Conservation (phyloP, 495 filamentous ascomycete genomes). For the Tirmania nivea region DNA sequence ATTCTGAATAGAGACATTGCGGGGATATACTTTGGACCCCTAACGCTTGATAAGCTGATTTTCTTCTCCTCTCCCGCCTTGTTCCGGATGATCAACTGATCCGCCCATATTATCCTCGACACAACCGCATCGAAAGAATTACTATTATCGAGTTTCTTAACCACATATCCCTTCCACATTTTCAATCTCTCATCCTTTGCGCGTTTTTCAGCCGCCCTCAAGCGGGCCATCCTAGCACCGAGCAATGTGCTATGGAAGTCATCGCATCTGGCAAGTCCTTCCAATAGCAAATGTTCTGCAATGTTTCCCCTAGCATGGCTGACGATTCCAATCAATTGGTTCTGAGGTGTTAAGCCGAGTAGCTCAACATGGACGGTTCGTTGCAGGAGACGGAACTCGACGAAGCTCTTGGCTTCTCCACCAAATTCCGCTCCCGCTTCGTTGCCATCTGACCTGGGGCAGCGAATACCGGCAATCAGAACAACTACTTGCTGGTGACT, state of each 20-base stretch:
- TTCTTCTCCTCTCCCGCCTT: constrained; percentile 71
- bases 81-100: constrained; percentile 57
- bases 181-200: constrained; percentile 55
- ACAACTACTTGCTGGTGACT: constrained; percentile 65
- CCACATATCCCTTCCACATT: constrained; percentile 56
- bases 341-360: constrained; percentile 68
- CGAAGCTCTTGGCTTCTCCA: constrained; percentile 63
- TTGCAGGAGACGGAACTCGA: constrained; percentile 66
- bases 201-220: constrained; percentile 69
- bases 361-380: constrained; percentile 60
- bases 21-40: constrained; percentile 49
- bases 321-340: constrained; percentile 57
- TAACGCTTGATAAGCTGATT: constrained; percentile 75
- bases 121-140: constrained; percentile 57
- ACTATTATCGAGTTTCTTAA: constrained; percentile 31
- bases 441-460: constrained; percentile 64
- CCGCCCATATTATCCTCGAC: constrained; percentile 64
- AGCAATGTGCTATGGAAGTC: constrained; percentile 86
- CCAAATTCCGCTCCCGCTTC: constrained; percentile 71
- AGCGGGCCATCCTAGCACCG: constrained; percentile 58
- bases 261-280: constrained; percentile 73
- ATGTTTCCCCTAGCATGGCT: constrained; percentile 81
- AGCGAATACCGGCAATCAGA: constrained; percentile 70
- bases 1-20: constrained; percentile 11
- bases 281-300: constrained; percentile 64